Conservation (phyloP, 2,329 filamentous ascomycete genomes). For the Colletotrichum sp. region DNA sequence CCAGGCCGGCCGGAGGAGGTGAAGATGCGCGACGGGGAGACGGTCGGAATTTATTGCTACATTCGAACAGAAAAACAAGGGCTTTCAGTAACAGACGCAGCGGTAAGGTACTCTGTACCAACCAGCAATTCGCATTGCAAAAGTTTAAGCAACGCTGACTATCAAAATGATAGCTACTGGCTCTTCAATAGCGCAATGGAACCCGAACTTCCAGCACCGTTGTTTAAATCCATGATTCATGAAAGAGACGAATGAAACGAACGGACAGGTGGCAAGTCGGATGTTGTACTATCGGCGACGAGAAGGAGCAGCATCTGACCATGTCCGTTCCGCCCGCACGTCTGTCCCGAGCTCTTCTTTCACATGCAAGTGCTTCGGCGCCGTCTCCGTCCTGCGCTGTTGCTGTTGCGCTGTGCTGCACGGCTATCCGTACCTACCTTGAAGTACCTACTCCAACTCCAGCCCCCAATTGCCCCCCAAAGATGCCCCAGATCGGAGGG, state of each 20-base stretch:
- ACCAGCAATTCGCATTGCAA: neutral
- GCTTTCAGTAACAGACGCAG: neutral
- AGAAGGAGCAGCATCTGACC: neutral
- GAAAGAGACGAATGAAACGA: constrained; percentile 8
- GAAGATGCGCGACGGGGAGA: neutral
- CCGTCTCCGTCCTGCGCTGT: neutral
- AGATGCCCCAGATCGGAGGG: neutral
- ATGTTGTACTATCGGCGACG: neutral
- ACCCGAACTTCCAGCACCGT: neutral
- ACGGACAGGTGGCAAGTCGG: neutral
- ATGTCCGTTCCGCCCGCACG: neutral
- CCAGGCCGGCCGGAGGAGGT: neutral
- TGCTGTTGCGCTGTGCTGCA: neutral
- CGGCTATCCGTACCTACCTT: neutral
- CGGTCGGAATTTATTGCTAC: constrained; percentile 14
- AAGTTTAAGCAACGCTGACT: neutral
- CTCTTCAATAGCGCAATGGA: neutral
- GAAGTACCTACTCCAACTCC: neutral
- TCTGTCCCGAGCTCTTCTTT: neutral
- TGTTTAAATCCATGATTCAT: constrained; percentile 13
- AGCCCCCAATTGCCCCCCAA: neutral
- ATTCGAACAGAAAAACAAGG: neutral
- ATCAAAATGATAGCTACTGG: neutral
- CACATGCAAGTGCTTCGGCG: constrained; percentile 10
- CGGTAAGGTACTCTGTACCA: neutral